Conservation (phyloP, 1,139 yeast species). For the Magnusiomyces fungicola region DNA sequence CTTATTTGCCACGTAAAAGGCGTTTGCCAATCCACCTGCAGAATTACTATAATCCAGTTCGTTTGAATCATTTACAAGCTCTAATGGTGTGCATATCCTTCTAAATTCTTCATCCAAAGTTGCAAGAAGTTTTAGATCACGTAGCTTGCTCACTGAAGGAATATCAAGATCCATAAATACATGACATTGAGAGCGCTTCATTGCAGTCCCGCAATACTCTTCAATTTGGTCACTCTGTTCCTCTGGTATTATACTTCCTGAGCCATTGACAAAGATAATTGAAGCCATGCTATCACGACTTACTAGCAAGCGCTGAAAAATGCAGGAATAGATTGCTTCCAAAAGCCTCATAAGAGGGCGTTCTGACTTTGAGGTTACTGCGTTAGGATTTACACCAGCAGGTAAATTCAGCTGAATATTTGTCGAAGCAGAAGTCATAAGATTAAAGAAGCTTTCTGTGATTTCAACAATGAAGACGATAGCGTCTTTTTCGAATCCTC, state of each 20-base stretch:
- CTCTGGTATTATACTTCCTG: neutral
- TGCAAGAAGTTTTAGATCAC: neutral
- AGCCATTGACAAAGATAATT: neutral
- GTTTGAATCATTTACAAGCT: neutral
- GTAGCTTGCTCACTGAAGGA: neutral
- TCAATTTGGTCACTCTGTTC: neutral
- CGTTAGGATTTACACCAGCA: too few species aligned
- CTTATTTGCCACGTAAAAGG: neutral
- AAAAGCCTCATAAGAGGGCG: neutral
- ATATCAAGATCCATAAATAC: neutral
- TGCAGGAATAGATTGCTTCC: neutral
- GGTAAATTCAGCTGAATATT: too few species aligned
- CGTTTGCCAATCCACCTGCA: neutral
- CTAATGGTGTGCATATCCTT: neutral
- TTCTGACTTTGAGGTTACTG: neutral
- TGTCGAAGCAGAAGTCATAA: too few species aligned
- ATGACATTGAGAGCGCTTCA: neutral
- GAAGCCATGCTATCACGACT: neutral
- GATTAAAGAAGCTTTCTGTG: neutral
- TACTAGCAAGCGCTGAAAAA: neutral
- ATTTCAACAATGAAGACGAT: neutral
- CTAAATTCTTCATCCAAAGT: neutral
- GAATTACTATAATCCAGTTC: neutral
- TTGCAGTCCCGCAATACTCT: neutral
- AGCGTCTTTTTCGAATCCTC: constrained; percentile 6